Evolutionary conservation across 2,329 filamentous ascomycete species (phyloP), one percentile per base, ranked within the genome.

Genomic region (Pseudogymnoascus sp.): DNA sequence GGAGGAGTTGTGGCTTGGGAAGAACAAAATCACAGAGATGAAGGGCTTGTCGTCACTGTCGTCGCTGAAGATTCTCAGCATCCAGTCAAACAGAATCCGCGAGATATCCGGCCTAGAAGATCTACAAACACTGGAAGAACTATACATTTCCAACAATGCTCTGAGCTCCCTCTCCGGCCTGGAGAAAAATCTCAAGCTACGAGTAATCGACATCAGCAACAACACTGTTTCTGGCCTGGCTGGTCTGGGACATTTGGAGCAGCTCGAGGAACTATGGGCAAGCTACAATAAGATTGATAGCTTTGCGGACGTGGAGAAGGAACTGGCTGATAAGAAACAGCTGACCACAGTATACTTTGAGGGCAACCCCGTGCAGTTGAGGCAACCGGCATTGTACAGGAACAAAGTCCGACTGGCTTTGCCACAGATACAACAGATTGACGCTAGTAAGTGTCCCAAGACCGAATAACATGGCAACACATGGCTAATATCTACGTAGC

Each of bases 131-230:
- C 86, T 99, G 0, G 91, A 97, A 76, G 95, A 99, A 76, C 83
- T 99, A 11, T 97, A 99, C 77, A 88, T 97, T 68, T 96, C 92
- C 4, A 91, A 99, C 80, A 99, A 99, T 74, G 85, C 88, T n/a
- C 81, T 99, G 57, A 87, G 86, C 16, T 85, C 86, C 1, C 81
- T 97, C 10, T 82, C 85, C 1, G 92, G 92, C 0, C 80, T 97
- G 2, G 84, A 89, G 70, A 73, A 78, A 64, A 88, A 87, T 72
- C 75, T 78, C 2, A 84, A 85, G 54, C 83, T 99, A 40, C 86
- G 85, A 36, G 86, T 93, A 5, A 79, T 99, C 54, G 95, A 99
- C 73, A 88, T 99, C 66, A 93, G 90, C 66, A 91, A 91, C 75
- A 99, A 99, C 75, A 84, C 87, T 69, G 84, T 99, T 68, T 77